Evolutionary conservation across 371 early-diverging fungal genomes (phyloP).

Genomic region (Mucor irregularis): DNA sequence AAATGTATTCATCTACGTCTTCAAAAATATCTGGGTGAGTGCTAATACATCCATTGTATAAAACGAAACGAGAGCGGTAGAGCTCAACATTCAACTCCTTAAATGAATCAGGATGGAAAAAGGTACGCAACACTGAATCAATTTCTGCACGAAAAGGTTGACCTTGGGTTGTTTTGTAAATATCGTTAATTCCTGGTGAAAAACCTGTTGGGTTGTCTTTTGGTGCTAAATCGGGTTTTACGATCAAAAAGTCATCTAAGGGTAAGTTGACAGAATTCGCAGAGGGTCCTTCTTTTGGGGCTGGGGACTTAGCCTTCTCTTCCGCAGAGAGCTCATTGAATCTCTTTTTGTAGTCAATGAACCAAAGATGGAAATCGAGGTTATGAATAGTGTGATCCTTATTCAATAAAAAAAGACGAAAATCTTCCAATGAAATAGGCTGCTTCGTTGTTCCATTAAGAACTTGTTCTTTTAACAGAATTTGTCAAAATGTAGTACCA

Average conservation of each 20-base stretch:
- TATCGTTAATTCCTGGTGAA: too few species aligned
- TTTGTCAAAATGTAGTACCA: too few species aligned
- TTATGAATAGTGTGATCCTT: conserved; percentile 28
- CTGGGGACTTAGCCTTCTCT: conserved; percentile 9
- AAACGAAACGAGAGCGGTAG: not conserved
- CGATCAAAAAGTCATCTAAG: not conserved
- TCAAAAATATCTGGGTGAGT: conserved; percentile 25
- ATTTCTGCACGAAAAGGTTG: conserved; percentile 21
- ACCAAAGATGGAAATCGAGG: conserved; percentile 27
- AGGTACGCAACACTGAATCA: conserved; percentile 10
- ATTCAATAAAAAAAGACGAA: conserved; percentile 10
- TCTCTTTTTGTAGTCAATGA: conserved; percentile 14
- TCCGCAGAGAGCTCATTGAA: conserved; percentile 10
- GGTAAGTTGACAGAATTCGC: conserved; percentile 4
- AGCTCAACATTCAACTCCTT: conserved; percentile 11
- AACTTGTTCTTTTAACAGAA: conserved; percentile 22
- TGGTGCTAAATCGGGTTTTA: not conserved
- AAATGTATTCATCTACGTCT: conserved; percentile 13
- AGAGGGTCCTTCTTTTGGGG: conserved; percentile 18
- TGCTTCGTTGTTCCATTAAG: conserved; percentile 17
- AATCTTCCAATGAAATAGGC: conserved; percentile 20
- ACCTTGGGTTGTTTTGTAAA: too few species aligned
- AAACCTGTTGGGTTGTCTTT: not conserved
- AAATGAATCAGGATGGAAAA: conserved; percentile 14
- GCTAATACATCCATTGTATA: conserved; percentile 5